Evolutionary conservation across 75 land plant genomes (phyloP).

Genomic region (Picea sitchensis): DNA sequence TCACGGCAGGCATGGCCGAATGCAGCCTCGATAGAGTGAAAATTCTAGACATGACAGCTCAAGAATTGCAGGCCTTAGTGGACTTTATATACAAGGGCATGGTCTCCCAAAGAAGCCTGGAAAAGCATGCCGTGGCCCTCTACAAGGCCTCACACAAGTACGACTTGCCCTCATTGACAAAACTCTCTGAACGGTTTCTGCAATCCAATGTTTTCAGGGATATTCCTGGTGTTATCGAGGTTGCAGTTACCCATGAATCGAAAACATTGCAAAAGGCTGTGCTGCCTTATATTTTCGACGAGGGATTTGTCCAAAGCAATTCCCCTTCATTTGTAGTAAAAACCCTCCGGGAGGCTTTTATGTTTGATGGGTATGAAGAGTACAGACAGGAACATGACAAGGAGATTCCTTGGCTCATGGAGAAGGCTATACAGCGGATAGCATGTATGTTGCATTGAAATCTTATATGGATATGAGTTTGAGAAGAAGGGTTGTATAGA

Average conservation of each 20-base stretch:
- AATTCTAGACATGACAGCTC: not conserved
- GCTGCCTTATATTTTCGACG: not conserved
- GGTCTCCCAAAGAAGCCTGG: not conserved
- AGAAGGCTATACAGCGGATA: slow-evolving; percentile 13
- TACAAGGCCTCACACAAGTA: not conserved
- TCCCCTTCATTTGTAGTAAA: not conserved
- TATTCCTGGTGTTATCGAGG: not conserved
- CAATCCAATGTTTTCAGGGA: not conserved
- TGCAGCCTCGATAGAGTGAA: not conserved
- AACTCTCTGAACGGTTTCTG: not conserved
- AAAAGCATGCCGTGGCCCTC: not conserved
- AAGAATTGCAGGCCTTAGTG: not conserved
- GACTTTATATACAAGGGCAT: not conserved
- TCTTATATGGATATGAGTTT: too few relatives aligned
- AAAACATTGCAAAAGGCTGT: not conserved
- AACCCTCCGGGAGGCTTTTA: not conserved
- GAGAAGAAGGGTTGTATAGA: too few relatives aligned
- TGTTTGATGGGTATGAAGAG: not conserved
- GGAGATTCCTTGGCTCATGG: not conserved
- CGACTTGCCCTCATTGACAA: not conserved
- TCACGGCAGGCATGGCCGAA: not conserved
- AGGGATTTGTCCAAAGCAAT: not conserved
- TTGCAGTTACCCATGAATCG: not conserved
- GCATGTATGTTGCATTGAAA: not conserved
- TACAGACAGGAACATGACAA: not conserved